A percentile compares a stretch with the other conserved stretches of the same genome.
Evolutionary conservation across 2,329 filamentous ascomycete species (phyloP).

Genomic region (Colletotrichum sp.): DNA sequence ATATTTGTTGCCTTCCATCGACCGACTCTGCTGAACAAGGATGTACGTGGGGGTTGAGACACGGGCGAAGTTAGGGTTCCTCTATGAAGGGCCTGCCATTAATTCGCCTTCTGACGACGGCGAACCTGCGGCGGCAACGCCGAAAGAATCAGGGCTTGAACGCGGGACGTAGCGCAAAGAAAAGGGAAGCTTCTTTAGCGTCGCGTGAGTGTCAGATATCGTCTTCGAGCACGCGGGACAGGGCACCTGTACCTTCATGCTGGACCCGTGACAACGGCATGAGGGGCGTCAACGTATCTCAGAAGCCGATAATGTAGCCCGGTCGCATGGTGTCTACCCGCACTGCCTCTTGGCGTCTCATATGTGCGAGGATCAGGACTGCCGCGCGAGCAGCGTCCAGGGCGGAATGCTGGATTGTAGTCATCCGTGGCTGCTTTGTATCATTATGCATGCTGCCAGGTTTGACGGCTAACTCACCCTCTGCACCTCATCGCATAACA

Average conservation of each 20-base stretch:
- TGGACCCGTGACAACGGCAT: not conserved
- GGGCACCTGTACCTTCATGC: not conserved
- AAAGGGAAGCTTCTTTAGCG: too few relatives aligned
- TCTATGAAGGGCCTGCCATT: rapidly evolving
- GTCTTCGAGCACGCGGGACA: not conserved
- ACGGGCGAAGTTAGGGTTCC: not conserved
- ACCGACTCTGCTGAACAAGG: not conserved
- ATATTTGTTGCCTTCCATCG: rapidly evolving
- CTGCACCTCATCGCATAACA: not conserved
- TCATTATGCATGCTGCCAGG: rapidly evolving
- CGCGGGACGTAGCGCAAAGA: not conserved
- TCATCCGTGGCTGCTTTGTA: not conserved
- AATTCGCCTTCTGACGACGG: not conserved
- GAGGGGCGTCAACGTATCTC: not conserved
- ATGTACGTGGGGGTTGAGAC: not conserved
- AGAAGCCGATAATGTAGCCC: not conserved
- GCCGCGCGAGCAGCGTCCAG: not conserved
- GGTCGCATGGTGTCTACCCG: not conserved
- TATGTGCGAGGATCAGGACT: not conserved
- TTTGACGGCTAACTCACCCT: not conserved
- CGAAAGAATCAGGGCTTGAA: not conserved
- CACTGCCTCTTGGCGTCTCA: not conserved
- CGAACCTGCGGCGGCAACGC: not conserved
- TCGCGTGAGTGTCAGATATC: not conserved
- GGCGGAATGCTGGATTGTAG: not conserved